Evolutionary conservation across 148 eudicot species (phyloP).

Genomic region (Nyssa sinensis): DNA sequence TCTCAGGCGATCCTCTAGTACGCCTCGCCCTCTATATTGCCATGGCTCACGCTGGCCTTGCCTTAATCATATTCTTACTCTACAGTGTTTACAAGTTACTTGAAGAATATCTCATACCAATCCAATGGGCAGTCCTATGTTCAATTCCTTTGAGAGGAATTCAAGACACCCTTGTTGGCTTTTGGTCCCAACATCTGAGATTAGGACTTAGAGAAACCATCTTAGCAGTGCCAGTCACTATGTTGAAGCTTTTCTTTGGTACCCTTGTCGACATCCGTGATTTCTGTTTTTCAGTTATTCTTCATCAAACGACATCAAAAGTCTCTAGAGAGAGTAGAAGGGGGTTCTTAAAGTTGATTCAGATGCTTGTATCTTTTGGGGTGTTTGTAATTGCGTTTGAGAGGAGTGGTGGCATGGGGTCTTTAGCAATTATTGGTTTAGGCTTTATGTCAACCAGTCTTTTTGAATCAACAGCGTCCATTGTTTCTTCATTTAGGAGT

Average conservation of each 20-base stretch:
- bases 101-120: constrained; percentile 73
- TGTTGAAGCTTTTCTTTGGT: constrained; percentile 67
- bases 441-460: constrained; percentile 56
- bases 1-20: constrained; percentile 67
- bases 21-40: constrained; percentile 78
- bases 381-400: constrained; percentile 75
- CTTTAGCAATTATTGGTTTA: constrained; percentile 46
- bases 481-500: constrained; percentile 62
- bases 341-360: constrained; percentile 56
- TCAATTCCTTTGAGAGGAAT: constrained; percentile 83
- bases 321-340: constrained; percentile 38
- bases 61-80: constrained; percentile 55
- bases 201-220: constrained; percentile 78
- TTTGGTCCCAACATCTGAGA: constrained; percentile 77
- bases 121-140: constrained; percentile 85
- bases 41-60: constrained; percentile 86
- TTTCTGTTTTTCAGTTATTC: constrained; percentile 26
- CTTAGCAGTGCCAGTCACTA: constrained; percentile 63
- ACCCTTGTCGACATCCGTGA: constrained; percentile 68
- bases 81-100: constrained; percentile 64
- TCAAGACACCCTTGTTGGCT: constrained; percentile 69
- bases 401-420: constrained; percentile 50
- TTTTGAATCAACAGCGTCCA: constrained; percentile 65
- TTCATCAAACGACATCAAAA: constrained; percentile 22
- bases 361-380: constrained; percentile 71